Evolutionary conservation across 495 filamentous ascomycete species (phyloP).

Genomic region (Neurospora sp.): DNA sequence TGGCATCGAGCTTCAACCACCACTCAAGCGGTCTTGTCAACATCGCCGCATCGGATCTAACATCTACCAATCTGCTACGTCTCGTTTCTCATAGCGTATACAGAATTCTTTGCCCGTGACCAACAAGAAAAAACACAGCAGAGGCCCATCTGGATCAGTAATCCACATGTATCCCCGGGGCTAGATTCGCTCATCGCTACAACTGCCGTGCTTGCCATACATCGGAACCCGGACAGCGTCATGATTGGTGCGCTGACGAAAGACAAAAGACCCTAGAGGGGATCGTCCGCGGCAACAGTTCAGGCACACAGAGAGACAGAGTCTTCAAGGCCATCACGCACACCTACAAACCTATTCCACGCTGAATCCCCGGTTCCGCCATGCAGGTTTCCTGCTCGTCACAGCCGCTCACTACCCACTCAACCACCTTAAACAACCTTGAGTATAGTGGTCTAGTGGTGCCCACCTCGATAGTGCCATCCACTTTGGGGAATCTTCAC

Average conservation of each 20-base stretch:
- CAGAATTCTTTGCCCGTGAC: background rate
- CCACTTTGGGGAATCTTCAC: conserved; percentile 2
- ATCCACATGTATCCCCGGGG: background rate
- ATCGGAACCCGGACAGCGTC: background rate
- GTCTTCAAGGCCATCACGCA: background rate
- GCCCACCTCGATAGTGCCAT: conserved; percentile 2
- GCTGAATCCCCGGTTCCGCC: background rate
- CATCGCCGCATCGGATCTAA: background rate
- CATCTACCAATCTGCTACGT: background rate
- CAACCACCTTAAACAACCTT: background rate
- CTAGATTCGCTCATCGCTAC: background rate
- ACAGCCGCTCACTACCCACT: background rate
- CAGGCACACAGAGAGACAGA: conserved; percentile 1
- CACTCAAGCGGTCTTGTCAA: background rate
- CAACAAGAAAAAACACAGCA: background rate
- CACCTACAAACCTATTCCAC: background rate
- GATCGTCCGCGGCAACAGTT: background rate
- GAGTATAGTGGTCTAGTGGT: background rate
- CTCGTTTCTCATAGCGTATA: background rate
- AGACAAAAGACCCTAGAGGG: background rate
- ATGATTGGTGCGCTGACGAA: background rate
- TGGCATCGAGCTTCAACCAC: background rate
- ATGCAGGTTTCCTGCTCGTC: background rate
- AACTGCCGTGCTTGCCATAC: background rate
- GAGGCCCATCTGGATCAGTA: background rate